Conservation (phyloP, 2,329 filamentous ascomycete genomes). For the Phaeoacremonium minimum region DNA sequence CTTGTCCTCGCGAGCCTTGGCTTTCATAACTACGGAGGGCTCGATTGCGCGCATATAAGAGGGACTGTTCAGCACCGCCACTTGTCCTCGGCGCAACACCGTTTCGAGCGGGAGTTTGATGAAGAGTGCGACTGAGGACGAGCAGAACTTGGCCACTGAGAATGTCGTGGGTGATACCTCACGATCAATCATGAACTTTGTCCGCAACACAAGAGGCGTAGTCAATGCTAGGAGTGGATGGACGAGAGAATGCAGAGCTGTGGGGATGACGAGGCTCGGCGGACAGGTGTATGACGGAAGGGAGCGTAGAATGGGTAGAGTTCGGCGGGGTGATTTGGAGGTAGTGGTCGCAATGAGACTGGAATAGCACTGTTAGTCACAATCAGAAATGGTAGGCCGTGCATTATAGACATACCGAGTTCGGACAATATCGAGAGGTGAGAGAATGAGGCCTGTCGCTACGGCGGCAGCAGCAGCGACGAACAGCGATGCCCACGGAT, state of each 20-base stretch:
- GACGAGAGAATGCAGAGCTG: constrained; percentile 77
- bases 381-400: constrained; percentile 20
- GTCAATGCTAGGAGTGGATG: constrained; percentile 80
- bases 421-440: constrained; percentile 85
- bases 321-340: constrained; percentile 69
- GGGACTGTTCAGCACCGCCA: constrained; percentile 60
- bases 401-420: constrained; percentile 62
- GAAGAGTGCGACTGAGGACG: constrained; percentile 75
- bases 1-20: constrained; percentile 8
- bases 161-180: constrained; percentile 77
- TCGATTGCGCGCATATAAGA: constrained; percentile 46
- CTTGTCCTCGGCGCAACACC: constrained; percentile 82
- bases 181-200: constrained; percentile 79
- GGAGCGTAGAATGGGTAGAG: constrained; percentile 70
- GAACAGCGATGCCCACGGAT: constrained; percentile 74
- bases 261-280: constrained; percentile 70
- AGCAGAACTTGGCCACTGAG: constrained; percentile 75
- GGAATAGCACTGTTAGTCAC: too few species aligned
- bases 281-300: constrained; percentile 76
- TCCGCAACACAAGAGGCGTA: constrained; percentile 78
- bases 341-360: constrained; percentile 80
- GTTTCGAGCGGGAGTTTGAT: constrained; percentile 89
- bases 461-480: constrained; percentile 63
- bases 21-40: constrained; percentile 7
- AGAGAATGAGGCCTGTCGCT: constrained; percentile 73